phyloP scores from a whole-genome alignment of 2,329 filamentous ascomycete species.

The Tolypocladium capitatum region DNA sequence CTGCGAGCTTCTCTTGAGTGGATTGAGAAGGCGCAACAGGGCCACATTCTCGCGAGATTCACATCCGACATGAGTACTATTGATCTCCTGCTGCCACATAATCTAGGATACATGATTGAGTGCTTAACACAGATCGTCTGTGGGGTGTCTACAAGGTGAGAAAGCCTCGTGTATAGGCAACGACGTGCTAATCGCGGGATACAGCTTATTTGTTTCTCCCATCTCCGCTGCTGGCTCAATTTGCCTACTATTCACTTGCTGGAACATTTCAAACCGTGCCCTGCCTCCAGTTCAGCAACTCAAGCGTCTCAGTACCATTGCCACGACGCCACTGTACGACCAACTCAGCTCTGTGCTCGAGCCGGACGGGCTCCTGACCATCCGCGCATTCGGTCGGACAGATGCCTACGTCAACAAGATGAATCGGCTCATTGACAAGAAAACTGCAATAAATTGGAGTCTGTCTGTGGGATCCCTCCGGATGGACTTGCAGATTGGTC shows the following conservation, averaged over 20 bases:
- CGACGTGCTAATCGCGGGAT: too few species aligned
- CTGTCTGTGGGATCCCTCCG: background rate
- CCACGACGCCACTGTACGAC: background rate
- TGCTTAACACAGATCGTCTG: background rate
- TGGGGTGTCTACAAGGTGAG: background rate
- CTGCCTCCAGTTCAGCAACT: background rate
- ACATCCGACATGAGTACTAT: background rate
- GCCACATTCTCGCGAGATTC: background rate
- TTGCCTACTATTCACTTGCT: background rate
- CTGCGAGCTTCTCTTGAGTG: background rate
- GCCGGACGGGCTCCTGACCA: background rate
- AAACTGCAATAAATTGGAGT: background rate
- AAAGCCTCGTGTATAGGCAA: too few species aligned
- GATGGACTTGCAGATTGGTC: background rate
- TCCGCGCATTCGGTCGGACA: background rate
- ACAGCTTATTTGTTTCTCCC: background rate
- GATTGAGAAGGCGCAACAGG: background rate
- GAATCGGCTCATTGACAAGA: background rate
- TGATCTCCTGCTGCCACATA: background rate
- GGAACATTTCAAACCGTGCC: background rate
- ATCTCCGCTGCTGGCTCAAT: background rate
- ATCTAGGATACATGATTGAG: background rate
- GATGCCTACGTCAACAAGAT: background rate
- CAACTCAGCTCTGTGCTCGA: background rate
- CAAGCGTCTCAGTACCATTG: background rate